Base-by-base conservation (phyloP, 108 stramenopile species). In the Licmophora abbreviata region DNA sequence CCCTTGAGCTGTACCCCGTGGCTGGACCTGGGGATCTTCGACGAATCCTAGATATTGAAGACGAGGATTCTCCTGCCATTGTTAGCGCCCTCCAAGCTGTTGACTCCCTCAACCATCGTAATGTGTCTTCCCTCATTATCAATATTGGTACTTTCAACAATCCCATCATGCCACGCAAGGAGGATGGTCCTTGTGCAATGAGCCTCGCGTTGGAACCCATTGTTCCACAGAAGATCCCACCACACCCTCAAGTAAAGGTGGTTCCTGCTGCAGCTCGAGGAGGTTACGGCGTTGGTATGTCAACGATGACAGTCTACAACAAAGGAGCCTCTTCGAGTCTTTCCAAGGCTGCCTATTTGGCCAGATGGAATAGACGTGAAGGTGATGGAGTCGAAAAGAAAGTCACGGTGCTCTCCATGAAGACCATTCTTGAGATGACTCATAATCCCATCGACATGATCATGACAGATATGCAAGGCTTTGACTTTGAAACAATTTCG, bases 381-480 rank as follows among this genome's bases (percentile, higher is more conserved):
- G 43, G 43, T 3, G 57, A 49, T 58, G 46, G 47, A 22, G 23
- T 27, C 32, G 11, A 11, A 4, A 29, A 21, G 2, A 49, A 49
- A 15, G 57, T 58, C 4, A 46, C 57, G 25, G 24, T 49, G 15
- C 35, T 58, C 21, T 31, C 47, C 24, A 21, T 58, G 30, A 17
- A 26, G n/a, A 18, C 29, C 1, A 17, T 58, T 33, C 36, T 58
- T 15, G 32, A 49, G 15, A 15, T 31, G 5, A 5, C 24, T 48
- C 46, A 58, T 30, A n/a, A 23, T 49, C 3, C 12, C 34, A 34
- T 58, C 37, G 21, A 11, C 8, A 17, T 44, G n/a, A 2, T 58
- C 2, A 49, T 48, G 32, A 58, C 57, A 17, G 57, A 58, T 34
- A 49, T 58, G 28, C 57, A 58, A 48, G 57, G 57, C 12, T 38